Evolutionary conservation across 148 eudicot species (phyloP).

Genomic region (Hydrangea macrophylla): DNA sequence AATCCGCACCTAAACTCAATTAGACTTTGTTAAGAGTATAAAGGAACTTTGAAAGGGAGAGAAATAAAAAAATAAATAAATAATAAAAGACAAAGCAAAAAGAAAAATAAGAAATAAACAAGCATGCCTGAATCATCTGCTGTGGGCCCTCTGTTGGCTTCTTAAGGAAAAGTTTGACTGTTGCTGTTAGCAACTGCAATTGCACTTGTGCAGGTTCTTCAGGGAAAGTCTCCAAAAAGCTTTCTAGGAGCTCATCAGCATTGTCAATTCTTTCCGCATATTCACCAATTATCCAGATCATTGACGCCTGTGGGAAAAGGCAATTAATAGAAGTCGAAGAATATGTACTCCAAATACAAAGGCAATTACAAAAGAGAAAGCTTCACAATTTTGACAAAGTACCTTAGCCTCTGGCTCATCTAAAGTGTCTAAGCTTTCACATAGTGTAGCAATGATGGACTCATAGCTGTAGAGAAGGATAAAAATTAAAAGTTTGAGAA

Average conservation of each 20-base stretch:
- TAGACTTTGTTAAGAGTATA: too few relatives aligned
- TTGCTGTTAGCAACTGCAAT: conserved; percentile 89
- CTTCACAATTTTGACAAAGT: conserved; percentile 15
- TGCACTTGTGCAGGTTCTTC: conserved; percentile 99
- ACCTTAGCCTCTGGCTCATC: conserved; percentile 99
- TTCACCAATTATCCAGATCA: conserved; percentile 99
- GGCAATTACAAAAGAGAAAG: conserved; percentile 11
- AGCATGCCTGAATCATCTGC: conserved; percentile 92
- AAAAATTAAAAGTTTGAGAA: neutral
- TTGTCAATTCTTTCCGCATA: conserved; percentile 99
- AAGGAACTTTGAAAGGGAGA: too few relatives aligned
- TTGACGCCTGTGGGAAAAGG: conserved; percentile 67
- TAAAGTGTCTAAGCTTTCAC: conserved; percentile 95
- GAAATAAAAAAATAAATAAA: too few relatives aligned
- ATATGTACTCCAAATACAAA: neutral
- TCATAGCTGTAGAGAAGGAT: conserved; percentile 59
- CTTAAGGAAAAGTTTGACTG: conserved; percentile 94
- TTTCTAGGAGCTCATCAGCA: conserved; percentile 96
- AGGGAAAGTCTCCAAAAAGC: conserved; percentile 92
- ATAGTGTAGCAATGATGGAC: conserved; percentile 97
- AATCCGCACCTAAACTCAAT: too few relatives aligned
- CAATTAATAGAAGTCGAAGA: neutral
- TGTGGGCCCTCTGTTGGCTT: conserved; percentile 99
- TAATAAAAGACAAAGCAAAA: neutral
- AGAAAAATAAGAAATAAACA: neutral